phyloP scores from a whole-genome alignment of 441 rosid species.

The Pelargonium fulgidum region DNA sequence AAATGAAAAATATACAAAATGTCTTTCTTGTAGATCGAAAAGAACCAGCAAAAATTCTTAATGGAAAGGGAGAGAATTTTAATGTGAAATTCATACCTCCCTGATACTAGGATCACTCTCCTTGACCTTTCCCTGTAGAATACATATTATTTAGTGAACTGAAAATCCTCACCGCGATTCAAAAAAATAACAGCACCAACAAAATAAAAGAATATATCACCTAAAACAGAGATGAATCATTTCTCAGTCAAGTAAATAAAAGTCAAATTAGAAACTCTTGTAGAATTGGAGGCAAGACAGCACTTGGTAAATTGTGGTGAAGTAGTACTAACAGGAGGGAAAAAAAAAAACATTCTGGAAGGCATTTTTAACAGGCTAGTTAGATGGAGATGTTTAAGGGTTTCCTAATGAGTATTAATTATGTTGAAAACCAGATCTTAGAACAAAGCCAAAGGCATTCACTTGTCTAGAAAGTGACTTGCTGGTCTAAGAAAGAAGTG shows the following conservation, averaged over 20 bases:
- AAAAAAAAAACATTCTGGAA: neutral
- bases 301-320: neutral
- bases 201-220: neutral
- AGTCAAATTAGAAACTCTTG: neutral
- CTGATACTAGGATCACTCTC: slow-evolving; percentile 34
- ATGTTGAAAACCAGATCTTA: neutral
- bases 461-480: neutral
- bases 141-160: slow-evolving; percentile 3
- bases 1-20: neutral
- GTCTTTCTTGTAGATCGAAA: neutral
- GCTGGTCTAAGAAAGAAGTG: neutral
- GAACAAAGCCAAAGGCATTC: neutral
- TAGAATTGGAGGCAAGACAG: neutral
- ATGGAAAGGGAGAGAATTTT: neutral
- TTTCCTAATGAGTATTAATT: neutral
- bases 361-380: neutral
- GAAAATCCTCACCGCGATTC: neutral
- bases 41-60: neutral
- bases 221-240: neutral
- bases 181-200: neutral
- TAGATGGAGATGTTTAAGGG: neutral
- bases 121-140: slow-evolving; percentile 36
- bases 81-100: slow-evolving; percentile 45
- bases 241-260: neutral
- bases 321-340: neutral